Conservation (phyloP, 306 rosid species). For the Canavalia ensiformis region DNA sequence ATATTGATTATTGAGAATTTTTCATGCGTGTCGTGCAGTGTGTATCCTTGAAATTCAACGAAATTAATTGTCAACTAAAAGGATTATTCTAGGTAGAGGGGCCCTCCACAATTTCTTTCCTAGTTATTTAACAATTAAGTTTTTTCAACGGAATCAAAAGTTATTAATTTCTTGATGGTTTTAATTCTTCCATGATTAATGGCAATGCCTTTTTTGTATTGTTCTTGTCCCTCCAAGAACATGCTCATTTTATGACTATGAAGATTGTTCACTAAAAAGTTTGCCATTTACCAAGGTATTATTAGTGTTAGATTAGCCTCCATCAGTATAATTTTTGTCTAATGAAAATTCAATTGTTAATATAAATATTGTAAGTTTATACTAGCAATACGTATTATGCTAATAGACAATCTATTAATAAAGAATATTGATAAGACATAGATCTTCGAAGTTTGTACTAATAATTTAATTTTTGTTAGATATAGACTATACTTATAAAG, state of each 20-base stretch:
- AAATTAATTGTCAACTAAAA: not conserved
- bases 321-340: too few species aligned
- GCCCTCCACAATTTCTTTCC: not conserved
- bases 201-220: constrained; percentile 4
- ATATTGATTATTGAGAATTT: not conserved
- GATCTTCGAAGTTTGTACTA: too few species aligned
- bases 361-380: too few species aligned
- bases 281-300: too few species aligned
- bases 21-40: not conserved
- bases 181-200: constrained; percentile 14
- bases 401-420: too few species aligned
- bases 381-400: too few species aligned
- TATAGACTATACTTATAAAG: too few species aligned
- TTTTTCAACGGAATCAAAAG: not conserved
- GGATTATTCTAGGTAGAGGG: not conserved
- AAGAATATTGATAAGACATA: too few species aligned
- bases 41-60: not conserved
- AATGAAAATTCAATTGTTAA: too few species aligned
- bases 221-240: constrained; percentile 9
- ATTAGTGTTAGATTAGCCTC: too few species aligned
- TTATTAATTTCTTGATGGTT: constrained; percentile 11
- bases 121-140: not conserved
- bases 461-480: too few species aligned
- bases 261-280: not conserved
- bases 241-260: not conserved